Percentiles rank a stretch among this genome's conserved stretches.
These are phyloP conservation scores for Paecilomyces sp. DNA, from an alignment of 2,329 filamentous ascomycete genomes.

Conservation along the genomic window DNA sequence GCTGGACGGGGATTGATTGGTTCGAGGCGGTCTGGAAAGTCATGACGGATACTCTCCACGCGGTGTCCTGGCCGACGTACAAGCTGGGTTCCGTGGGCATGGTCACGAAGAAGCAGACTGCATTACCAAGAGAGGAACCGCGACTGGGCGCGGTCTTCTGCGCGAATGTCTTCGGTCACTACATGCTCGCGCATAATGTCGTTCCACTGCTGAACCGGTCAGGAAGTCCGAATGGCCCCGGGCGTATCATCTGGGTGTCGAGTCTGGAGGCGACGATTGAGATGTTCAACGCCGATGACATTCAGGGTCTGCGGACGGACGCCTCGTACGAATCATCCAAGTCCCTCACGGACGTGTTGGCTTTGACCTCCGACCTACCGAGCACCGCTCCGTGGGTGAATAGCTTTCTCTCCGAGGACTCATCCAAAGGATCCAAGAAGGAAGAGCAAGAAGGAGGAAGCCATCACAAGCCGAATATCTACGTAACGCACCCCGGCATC, in stretches of 20 bases:
- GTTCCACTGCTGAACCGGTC: conserved; percentile 61
- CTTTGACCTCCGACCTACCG: conserved; percentile 65
- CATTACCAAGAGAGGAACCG: conserved; percentile 40
- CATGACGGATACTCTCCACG: conserved; percentile 57
- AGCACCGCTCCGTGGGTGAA: conserved; percentile 52
- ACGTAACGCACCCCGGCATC: conserved; percentile 80
- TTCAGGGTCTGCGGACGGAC: conserved; percentile 61
- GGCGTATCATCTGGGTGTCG: conserved; percentile 78
- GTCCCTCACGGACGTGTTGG: conserved; percentile 74
- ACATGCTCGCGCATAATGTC: conserved; percentile 75
- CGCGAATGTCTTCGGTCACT: conserved; percentile 93
- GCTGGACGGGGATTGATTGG: conserved; percentile 76
- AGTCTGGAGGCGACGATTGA: conserved; percentile 64
- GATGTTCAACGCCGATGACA: conserved; percentile 58
- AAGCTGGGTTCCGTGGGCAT: conserved; percentile 59
- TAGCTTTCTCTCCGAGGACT: conserved; percentile 45
- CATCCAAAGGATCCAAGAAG: conserved; percentile 1
- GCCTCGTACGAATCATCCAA: conserved; percentile 81
- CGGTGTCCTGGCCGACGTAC: conserved; percentile 69
- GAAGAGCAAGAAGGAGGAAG: conserved; percentile 7
- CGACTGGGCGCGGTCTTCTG: conserved; percentile 75
- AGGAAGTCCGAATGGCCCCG: conserved; percentile 35
- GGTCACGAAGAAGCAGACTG: conserved; percentile 48
- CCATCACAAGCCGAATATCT: conserved; percentile 54
- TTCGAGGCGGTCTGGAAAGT: conserved; percentile 48